These are phyloP conservation scores for Xylariaceae sp. DNA, from an alignment of 2,329 filamentous ascomycete genomes.

Conservation along the genomic window DNA sequence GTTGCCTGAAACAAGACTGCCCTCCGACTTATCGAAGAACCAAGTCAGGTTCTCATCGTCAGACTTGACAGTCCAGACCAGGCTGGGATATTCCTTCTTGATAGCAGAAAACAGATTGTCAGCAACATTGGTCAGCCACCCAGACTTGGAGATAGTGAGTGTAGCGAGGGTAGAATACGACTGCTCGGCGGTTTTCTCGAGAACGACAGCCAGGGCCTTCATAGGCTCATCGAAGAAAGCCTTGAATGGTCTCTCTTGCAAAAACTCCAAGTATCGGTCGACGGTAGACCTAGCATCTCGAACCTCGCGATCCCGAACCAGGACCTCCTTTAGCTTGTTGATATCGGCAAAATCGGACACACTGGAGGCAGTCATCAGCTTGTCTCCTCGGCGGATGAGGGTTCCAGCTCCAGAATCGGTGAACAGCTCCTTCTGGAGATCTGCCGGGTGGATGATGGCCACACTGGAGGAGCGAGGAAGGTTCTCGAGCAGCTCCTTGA, in stretches of 20 bases:
- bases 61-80: slow-evolving; percentile 95
- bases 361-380: slow-evolving; percentile 70
- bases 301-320: slow-evolving; percentile 77
- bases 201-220: slow-evolving; percentile 86
- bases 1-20: slow-evolving; percentile 78
- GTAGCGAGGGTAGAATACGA: slow-evolving; percentile 80
- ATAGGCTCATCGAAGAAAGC: slow-evolving; percentile 93
- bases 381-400: slow-evolving; percentile 86
- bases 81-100: slow-evolving; percentile 86
- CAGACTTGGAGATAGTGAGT: slow-evolving; percentile 87
- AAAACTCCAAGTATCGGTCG: slow-evolving; percentile 77
- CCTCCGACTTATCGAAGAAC: slow-evolving; percentile 97
- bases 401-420: slow-evolving; percentile 94
- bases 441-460: slow-evolving; percentile 94
- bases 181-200: slow-evolving; percentile 65
- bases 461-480: slow-evolving; percentile 91
- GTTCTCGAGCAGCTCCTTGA: slow-evolving; percentile 85
- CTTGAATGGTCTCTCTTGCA: slow-evolving; percentile 76
- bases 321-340: slow-evolving; percentile 72
- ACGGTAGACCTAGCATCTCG: slow-evolving; percentile 79
- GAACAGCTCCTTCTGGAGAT: slow-evolving; percentile 94
- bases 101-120: slow-evolving; percentile 93
- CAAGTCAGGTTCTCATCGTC: slow-evolving; percentile 95
- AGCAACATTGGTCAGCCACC: slow-evolving; percentile 90
- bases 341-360: slow-evolving; percentile 73